phyloP scores from a whole-genome alignment of 2,329 filamentous ascomycete genomes.

The Cordyceps militaris region DNA sequence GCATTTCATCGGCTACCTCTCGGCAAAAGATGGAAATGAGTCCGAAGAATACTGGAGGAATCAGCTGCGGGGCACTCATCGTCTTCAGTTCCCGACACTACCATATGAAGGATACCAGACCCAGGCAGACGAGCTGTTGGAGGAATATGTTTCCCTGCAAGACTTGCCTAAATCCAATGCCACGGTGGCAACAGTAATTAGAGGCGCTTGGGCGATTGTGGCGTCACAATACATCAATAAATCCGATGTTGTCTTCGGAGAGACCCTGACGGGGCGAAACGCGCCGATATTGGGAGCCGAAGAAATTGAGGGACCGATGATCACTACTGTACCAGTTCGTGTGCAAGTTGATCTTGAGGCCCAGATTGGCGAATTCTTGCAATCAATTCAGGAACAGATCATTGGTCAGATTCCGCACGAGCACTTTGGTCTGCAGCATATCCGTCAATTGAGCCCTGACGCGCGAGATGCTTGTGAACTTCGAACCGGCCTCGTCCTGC shows the following conservation, averaged over 20 bases:
- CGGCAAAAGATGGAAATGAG: slow-evolving; percentile 28
- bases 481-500: slow-evolving; percentile 47
- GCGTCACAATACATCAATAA: slow-evolving; percentile 45
- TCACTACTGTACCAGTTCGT: slow-evolving; percentile 52
- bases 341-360: slow-evolving; percentile 36
- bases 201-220: slow-evolving; percentile 53
- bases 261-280: slow-evolving; percentile 52
- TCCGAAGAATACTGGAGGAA: slow-evolving; percentile 42
- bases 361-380: slow-evolving; percentile 44
- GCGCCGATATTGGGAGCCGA: slow-evolving; percentile 41
- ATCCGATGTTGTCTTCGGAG: slow-evolving; percentile 50
- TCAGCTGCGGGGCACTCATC: slow-evolving; percentile 36
- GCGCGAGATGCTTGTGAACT: slow-evolving; percentile 50
- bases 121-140: slow-evolving; percentile 44
- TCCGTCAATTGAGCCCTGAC: slow-evolving; percentile 48
- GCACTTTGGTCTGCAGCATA: slow-evolving; percentile 54
- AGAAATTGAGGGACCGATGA: slow-evolving; percentile 53
- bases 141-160: slow-evolving; percentile 40
- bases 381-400: slow-evolving; percentile 48
- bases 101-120: slow-evolving; percentile 42
- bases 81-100: slow-evolving; percentile 41
- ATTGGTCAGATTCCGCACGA: slow-evolving; percentile 56
- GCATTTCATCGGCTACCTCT: slow-evolving; percentile 43
- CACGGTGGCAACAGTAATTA: slow-evolving; percentile 49
- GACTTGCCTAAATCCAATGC: slow-evolving; percentile 30